Conservation (phyloP, 192 early-diverging fungal species). For the Mortierella hygrophila region DNA sequence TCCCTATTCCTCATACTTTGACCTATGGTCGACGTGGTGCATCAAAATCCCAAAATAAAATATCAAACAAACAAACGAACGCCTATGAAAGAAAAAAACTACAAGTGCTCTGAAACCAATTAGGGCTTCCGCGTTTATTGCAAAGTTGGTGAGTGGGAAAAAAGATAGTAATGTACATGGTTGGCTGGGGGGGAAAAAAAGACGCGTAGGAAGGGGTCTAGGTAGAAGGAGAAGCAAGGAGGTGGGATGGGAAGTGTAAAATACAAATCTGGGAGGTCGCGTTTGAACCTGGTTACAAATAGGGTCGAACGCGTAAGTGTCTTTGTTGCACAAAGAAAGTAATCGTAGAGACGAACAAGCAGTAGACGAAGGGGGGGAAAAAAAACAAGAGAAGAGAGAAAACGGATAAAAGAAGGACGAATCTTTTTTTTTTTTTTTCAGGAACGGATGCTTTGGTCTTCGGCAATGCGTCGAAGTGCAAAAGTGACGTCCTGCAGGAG, state of each 20-base stretch:
- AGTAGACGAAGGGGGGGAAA: not conserved
- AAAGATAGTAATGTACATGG: not conserved
- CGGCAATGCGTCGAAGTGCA: conserved; percentile 58
- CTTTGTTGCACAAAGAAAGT: no score
- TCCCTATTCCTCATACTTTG: not conserved
- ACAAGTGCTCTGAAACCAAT: not conserved
- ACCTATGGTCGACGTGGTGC: not conserved
- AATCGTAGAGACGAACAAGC: not conserved
- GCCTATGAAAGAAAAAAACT: not conserved
- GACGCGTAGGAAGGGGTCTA: not conserved
- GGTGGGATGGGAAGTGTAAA: not conserved
- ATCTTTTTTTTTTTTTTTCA: not conserved
- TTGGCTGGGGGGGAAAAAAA: not conserved
- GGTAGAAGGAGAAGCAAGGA: not conserved
- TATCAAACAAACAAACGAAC: not conserved
- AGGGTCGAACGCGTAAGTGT: no score
- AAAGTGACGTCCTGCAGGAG: conserved; percentile 59
- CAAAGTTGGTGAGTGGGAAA: not conserved
- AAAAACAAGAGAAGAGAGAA: not conserved
- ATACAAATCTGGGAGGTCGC: not conserved
- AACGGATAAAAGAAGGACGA: not conserved
- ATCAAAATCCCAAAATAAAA: not conserved
- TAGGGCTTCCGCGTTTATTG: not conserved
- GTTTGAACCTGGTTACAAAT: no score
- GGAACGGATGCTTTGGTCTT: conserved; percentile 50